Evolutionary conservation across 208 protist species (phyloP), one percentile per base, ranked within the genome.

Genomic region (Acanthamoeba divionensis): DNA sequence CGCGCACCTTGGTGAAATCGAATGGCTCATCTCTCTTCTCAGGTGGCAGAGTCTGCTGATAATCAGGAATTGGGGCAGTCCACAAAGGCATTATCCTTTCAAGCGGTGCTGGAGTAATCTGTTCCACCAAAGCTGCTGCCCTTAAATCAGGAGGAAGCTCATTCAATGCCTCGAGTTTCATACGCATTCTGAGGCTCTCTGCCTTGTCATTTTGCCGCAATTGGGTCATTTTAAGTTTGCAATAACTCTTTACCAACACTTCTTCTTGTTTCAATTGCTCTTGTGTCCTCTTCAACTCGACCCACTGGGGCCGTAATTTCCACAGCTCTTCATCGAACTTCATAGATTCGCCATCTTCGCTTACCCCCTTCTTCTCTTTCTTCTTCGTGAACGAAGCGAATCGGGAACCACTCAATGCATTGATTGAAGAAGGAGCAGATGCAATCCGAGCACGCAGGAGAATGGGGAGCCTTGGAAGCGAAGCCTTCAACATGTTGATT

Each of bases 301-400:
- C 65, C 65, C 65, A 73, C 65, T 73, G 65, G 65, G 65, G 65
- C 36, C 65, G 65, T 41, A 73, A 7, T 41, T 73, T 73, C 65
- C 65, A 73, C 10, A 73, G n/a, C 65, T 73, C 65, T 24, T 73
- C 65, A 18, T 73, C 65, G 26, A 73, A 73, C 6, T 41, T 31
- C 57, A 36, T 65, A 10, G 36, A 31, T 18, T 73, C 65, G 18
- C 48, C 65, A 41, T 38, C 65, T 9, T 41, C 65, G 65, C 29
- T 18, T 41, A 50, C 48, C 65, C 48, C 48, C 65, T 73, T 73
- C 65, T 73, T 73, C 29, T 73, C 65, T 41, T 73, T 73, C 65
- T 73, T 73, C 65, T 44, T 31, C 65, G 65, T 73, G 65, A 73
- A 73, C 48, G 65, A 73, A n/a, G n/a, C n/a, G n/a, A n/a, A n/a